These are phyloP conservation scores for Neurospora intermedia DNA, from an alignment of 495 filamentous ascomycete species.

Conservation along the genomic window DNA sequence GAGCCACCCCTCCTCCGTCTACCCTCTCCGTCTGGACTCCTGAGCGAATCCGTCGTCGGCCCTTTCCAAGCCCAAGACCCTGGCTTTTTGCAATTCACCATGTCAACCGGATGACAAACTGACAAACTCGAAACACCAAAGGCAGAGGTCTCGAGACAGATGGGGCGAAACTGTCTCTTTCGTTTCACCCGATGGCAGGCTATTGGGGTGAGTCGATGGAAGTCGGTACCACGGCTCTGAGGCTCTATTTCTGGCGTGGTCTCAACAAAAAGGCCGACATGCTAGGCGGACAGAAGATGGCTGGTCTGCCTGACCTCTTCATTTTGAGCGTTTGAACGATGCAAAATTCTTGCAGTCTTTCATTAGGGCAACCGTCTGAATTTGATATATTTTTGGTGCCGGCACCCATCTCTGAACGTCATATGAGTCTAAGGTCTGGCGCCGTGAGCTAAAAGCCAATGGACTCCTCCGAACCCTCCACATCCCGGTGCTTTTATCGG, in stretches of 20 bases:
- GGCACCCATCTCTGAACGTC: not conserved
- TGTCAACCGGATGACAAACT: not conserved
- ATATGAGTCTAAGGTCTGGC: not conserved
- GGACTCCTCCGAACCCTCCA: not conserved
- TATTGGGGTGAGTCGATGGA: not conserved
- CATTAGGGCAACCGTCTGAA: not conserved
- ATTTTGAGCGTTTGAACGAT: not conserved
- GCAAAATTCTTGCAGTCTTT: not conserved
- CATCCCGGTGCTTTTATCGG: not conserved
- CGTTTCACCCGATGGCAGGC: not conserved
- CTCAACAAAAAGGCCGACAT: not conserved
- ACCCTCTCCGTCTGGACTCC: not conserved
- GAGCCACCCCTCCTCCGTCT: not conserved
- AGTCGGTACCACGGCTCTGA: not conserved
- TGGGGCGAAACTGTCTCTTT: not conserved
- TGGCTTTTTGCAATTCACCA: not conserved
- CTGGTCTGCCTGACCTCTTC: not conserved
- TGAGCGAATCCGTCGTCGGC: not conserved
- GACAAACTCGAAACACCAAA: not conserved
- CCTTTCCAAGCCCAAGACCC: not conserved
- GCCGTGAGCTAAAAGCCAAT: not conserved
- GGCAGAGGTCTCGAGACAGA: not conserved
- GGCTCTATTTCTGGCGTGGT: not conserved
- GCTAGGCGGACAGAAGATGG: not conserved
- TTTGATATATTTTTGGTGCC: not conserved